Evolutionary conservation across 2,329 filamentous ascomycete species (phyloP).

Genomic region (Sclerotinia glacialis): DNA sequence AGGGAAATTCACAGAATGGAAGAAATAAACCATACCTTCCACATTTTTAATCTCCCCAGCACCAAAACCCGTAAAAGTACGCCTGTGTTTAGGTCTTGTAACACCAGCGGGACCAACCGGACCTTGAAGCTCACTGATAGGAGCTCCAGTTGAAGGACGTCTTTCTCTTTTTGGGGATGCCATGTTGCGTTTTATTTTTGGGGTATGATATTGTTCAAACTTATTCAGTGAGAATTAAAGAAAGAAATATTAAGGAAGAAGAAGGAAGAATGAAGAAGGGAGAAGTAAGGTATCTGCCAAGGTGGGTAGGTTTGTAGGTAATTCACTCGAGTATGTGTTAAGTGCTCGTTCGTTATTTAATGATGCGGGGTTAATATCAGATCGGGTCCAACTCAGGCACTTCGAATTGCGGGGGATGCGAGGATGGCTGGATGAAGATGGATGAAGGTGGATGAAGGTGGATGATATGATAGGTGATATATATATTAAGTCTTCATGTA

Average conservation of each 20-base stretch:
- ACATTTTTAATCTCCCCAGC: constrained; percentile 88
- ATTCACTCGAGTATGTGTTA: constrained; percentile 1
- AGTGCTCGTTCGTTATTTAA: constrained; percentile 1
- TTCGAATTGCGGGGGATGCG: constrained; percentile 3
- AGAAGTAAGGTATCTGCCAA: neutral
- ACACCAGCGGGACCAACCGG: constrained; percentile 77
- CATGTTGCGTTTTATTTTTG: neutral
- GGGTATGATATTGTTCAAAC: neutral
- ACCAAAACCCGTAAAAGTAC: constrained; percentile 93
- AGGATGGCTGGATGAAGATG: neutral
- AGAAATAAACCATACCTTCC: constrained; percentile 60
- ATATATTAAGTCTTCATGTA: neutral
- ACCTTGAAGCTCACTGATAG: constrained; percentile 81
- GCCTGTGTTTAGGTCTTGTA: constrained; percentile 89
- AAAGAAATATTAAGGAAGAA: neutral
- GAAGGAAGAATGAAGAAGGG: no score
- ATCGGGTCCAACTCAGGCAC: constrained; percentile 2
- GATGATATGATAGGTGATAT: neutral
- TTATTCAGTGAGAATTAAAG: neutral
- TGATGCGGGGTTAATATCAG: constrained; percentile 6
- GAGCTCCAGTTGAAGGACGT: constrained; percentile 75
- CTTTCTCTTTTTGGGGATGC: constrained; percentile 56
- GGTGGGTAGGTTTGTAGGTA: neutral
- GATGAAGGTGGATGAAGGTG: no score
- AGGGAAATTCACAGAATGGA: neutral